Evolutionary conservation across 306 rosid genomes (phyloP).

Genomic region (Rubus idaeus): DNA sequence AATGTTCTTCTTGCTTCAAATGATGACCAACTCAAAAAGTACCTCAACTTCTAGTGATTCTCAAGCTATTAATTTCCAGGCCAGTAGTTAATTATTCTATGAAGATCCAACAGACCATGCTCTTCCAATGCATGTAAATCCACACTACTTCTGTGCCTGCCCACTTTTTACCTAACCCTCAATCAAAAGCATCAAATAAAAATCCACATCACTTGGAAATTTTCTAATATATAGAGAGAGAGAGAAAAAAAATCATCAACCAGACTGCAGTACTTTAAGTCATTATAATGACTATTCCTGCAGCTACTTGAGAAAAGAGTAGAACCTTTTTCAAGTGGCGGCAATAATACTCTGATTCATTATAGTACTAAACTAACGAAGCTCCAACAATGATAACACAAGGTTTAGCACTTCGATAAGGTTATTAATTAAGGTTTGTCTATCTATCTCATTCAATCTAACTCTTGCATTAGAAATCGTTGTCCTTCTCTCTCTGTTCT

Average conservation of each 20-base stretch:
- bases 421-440: no score
- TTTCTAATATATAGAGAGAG: no score
- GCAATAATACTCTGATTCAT: neutral
- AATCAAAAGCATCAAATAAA: neutral
- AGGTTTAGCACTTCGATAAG: no score
- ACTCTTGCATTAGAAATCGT: no score
- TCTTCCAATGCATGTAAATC: slow-evolving; percentile 21
- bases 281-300: neutral
- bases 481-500: no score
- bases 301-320: slow-evolving; percentile 13
- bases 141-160: neutral
- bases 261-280: neutral
- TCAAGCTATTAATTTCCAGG: no score
- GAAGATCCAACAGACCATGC: slow-evolving; percentile 5
- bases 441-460: no score
- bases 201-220: no score
- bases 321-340: slow-evolving; percentile 2
- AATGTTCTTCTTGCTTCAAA: neutral
- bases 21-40: neutral
- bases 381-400: no score
- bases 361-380: neutral
- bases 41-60: neutral
- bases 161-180: slow-evolving; percentile 9
- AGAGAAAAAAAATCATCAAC: no score
- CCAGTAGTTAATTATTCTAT: neutral